Percentiles rank a stretch among this genome's conserved stretches.
These are phyloP conservation scores for Albophoma yamanashiensis DNA, from an alignment of 2,329 filamentous ascomycete genomes.

Conservation along the genomic window DNA sequence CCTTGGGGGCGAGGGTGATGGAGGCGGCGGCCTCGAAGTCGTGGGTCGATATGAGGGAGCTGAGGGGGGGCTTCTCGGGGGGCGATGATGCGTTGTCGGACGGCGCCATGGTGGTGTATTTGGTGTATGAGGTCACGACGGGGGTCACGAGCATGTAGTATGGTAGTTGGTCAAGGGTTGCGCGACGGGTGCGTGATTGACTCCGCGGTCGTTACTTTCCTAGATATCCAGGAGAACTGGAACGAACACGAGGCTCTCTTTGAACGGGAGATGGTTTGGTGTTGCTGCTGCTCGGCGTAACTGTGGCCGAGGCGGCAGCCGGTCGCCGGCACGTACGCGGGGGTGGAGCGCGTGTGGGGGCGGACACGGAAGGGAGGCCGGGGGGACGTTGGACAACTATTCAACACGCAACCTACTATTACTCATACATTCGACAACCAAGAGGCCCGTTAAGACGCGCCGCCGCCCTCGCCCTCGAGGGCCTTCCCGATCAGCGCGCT, in stretches of 20 bases:
- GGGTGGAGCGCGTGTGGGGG: not conserved
- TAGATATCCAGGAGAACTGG: not conserved
- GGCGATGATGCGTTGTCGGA: not conserved
- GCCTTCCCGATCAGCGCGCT: constrained; percentile 53
- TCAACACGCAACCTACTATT: no score
- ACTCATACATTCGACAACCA: no score
- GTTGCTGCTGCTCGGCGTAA: not conserved
- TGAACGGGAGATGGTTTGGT: not conserved
- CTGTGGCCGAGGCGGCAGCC: not conserved
- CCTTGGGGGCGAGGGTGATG: constrained; percentile 45
- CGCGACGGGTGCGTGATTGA: not conserved
- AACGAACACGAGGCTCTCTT: not conserved
- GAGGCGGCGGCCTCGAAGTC: constrained; percentile 51
- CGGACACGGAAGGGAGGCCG: not conserved
- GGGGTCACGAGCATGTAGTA: not conserved
- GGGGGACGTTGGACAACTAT: no score
- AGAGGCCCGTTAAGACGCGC: not conserved
- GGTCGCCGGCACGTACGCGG: not conserved
- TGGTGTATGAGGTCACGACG: not conserved
- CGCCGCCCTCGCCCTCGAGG: constrained; percentile 20
- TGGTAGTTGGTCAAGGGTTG: not conserved
- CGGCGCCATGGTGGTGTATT: not conserved
- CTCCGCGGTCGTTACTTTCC: not conserved
- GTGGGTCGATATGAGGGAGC: constrained; percentile 20
- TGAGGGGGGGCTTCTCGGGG: constrained; percentile 6